Evolutionary conservation across 129 eudicot species (phyloP).

Genomic region (Smallanthus sonchifolius): DNA sequence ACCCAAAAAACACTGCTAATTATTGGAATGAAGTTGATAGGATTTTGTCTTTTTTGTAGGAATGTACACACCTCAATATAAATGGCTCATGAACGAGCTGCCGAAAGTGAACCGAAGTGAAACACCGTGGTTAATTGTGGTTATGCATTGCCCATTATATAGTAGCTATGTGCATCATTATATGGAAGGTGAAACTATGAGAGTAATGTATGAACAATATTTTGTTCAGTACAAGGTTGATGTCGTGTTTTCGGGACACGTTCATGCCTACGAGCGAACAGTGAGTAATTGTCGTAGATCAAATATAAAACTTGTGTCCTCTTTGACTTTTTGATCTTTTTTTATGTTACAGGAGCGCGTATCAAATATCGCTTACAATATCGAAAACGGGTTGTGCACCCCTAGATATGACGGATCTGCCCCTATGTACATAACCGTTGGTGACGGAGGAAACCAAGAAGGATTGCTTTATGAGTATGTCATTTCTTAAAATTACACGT

Average conservation of each 20-base stretch:
- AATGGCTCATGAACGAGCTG: constrained; percentile 69
- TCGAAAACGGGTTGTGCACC: constrained; percentile 64
- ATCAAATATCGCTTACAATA: constrained; percentile 79
- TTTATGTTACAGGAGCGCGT: constrained; percentile 55
- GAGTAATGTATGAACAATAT: constrained; percentile 75
- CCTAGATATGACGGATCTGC: constrained; percentile 62
- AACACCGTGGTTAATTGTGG: constrained; percentile 97
- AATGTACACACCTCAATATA: constrained; percentile 84
- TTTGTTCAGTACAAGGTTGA: constrained; percentile 82
- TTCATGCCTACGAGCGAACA: constrained; percentile 92
- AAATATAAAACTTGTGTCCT: background rate
- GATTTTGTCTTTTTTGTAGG: constrained; percentile 33
- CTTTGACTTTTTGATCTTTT: background rate
- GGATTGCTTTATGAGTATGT: constrained; percentile 79
- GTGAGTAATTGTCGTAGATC: constrained; percentile 39
- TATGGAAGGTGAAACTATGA: constrained; percentile 98
- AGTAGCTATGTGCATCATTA: constrained; percentile 72
- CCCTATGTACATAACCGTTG: constrained; percentile 83
- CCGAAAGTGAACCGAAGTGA: constrained; percentile 79
- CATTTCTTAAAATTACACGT: background rate
- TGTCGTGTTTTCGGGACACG: constrained; percentile 92
- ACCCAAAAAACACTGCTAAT: too few relatives aligned
- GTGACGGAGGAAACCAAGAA: constrained; percentile 96
- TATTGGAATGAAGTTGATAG: background rate
- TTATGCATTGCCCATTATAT: constrained; percentile 81